phyloP scores from a whole-genome alignment of 352 stramenopile species.

The Blastocystis sp. region DNA sequence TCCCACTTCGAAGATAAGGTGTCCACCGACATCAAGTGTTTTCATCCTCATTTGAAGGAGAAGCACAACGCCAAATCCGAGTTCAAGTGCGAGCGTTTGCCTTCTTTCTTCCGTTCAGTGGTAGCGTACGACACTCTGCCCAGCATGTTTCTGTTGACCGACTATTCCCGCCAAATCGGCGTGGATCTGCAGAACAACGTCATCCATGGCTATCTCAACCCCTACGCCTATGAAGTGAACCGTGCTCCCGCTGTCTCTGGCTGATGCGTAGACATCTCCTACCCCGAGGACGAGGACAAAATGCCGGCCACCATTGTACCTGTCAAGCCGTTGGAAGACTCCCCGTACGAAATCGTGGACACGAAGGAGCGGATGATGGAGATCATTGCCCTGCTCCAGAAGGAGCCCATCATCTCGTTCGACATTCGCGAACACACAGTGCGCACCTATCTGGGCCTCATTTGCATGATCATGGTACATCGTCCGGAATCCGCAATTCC shows the following conservation, averaged over 20 bases:
- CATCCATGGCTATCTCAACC: slow-evolving; percentile 52
- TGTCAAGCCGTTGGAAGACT: background rate
- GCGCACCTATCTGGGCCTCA: slow-evolving; percentile 44
- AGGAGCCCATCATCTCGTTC: background rate
- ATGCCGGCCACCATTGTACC: background rate
- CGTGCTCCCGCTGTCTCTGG: background rate
- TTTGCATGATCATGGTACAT: slow-evolving; percentile 44
- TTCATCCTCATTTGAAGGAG: slow-evolving; percentile 6
- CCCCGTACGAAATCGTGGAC: background rate
- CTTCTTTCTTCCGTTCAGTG: background rate
- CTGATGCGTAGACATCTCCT: slow-evolving; percentile 42
- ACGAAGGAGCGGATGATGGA: background rate
- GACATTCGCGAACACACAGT: slow-evolving; percentile 25
- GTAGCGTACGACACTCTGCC: background rate
- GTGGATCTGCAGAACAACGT: slow-evolving; percentile 38
- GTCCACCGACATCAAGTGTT: background rate
- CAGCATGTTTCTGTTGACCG: slow-evolving; percentile 36
- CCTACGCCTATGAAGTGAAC: slow-evolving; percentile 61
- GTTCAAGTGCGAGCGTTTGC: background rate
- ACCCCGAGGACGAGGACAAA: slow-evolving; percentile 30
- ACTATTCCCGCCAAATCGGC: slow-evolving; percentile 53
- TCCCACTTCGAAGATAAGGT: slow-evolving; percentile 1
- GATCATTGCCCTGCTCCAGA: background rate
- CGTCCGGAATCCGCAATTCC: background rate
- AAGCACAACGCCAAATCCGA: slow-evolving; percentile 48